These are phyloP conservation scores for Yamadazyma triangularis DNA, from an alignment of 1,139 yeast species.

Conservation along the genomic window DNA sequence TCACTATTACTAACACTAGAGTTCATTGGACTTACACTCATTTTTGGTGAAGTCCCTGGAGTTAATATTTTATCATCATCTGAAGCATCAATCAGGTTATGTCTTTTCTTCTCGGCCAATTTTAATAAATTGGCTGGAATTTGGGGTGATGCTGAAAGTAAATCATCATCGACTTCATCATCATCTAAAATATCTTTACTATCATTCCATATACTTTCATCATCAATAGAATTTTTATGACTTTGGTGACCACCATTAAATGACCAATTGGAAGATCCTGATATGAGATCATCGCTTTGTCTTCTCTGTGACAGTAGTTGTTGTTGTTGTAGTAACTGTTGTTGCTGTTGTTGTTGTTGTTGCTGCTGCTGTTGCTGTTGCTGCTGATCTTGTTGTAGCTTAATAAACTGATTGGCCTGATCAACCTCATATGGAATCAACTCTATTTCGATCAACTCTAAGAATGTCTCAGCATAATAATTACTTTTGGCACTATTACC, in stretches of 20 bases:
- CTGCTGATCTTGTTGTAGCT: conserved; percentile 7
- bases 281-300: conserved; percentile 1
- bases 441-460: conserved; percentile 65
- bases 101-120: conserved; percentile 50
- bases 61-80: conserved; percentile 19
- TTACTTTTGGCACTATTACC: conserved; percentile 57
- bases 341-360: conserved; percentile 1
- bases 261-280: too few relatives aligned
- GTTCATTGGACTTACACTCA: conserved; percentile 2
- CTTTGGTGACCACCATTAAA: conserved; percentile 7
- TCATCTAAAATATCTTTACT: conserved; percentile 28
- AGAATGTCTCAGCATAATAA: conserved; percentile 76
- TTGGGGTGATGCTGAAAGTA: conserved; percentile 62
- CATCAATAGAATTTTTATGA: conserved; percentile 11
- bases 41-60: conserved; percentile 34
- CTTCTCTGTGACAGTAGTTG: conserved; percentile 5
- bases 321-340: conserved; percentile 4
- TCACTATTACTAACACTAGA: conserved; percentile 16
- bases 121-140: conserved; percentile 57
- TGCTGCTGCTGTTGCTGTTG: conserved; percentile 3
- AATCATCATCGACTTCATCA: conserved; percentile 47
- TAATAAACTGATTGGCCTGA: conserved; percentile 19
- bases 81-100: conserved; percentile 13
- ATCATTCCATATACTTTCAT: conserved; percentile 13
- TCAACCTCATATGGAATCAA: conserved; percentile 42